Conservation (phyloP, 805 yeast genomes). For the Suhomyces sp. region DNA sequence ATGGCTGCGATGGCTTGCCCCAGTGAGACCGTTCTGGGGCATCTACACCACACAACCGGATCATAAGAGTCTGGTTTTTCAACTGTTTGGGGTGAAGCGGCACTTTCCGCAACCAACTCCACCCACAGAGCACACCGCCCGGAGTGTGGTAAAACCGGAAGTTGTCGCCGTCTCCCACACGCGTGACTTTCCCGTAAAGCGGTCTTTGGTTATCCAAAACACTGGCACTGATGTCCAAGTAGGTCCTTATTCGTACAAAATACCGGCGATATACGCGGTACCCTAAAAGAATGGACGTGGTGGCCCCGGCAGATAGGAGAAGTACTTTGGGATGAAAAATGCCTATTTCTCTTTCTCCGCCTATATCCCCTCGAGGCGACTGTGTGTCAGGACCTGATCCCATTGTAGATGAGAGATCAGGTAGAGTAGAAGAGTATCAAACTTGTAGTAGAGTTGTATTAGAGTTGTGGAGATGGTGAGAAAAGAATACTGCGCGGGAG, state of each 20-base stretch:
- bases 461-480: no score
- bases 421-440: background rate
- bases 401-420: background rate
- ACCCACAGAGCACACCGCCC: constrained; percentile 82
- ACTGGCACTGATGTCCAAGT: constrained; percentile 37
- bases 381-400: background rate
- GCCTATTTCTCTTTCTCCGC: constrained; percentile 5
- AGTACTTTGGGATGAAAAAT: constrained; percentile 39
- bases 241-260: constrained; percentile 31
- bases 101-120: constrained; percentile 82
- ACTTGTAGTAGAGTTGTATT: background rate
- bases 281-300: constrained; percentile 26
- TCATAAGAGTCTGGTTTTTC: constrained; percentile 68
- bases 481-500: no score
- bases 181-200: constrained; percentile 68
- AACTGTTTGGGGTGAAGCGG: constrained; percentile 52
- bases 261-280: constrained; percentile 33
- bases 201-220: constrained; percentile 27
- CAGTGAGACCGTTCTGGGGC: constrained; percentile 96
- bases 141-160: constrained; percentile 92
- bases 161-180: constrained; percentile 96
- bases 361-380: background rate
- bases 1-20: constrained; percentile 91
- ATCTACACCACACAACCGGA: constrained; percentile 89
- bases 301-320: constrained; percentile 34